Percentiles rank a stretch among this genome's conserved stretches.
These are phyloP conservation scores for Puccinia hordei DNA, from an alignment of 1,284 basidiomycete species.

Conservation along the genomic window DNA sequence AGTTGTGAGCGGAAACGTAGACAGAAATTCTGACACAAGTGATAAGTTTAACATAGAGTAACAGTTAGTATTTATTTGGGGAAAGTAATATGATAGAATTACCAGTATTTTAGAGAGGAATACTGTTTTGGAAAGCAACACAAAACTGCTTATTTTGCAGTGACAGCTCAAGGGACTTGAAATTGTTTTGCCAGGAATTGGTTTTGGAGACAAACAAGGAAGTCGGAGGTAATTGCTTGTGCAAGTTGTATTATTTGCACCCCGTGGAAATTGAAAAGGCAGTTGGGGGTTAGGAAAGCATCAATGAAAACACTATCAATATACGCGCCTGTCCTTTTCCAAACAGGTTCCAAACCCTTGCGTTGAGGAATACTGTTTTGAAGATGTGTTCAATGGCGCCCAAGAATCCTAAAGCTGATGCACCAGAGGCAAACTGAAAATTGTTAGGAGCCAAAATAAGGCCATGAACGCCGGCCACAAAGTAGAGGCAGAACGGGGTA, in stretches of 20 bases:
- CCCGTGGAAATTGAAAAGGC: background rate
- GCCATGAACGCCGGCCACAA: background rate
- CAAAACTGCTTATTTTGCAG: background rate
- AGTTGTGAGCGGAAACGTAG: no score
- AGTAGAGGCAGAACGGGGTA: background rate
- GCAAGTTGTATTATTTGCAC: background rate
- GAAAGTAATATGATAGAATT: background rate
- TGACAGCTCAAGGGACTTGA: background rate
- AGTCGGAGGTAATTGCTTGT: constrained; percentile 14
- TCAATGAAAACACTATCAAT: constrained; percentile 20
- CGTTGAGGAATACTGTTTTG: constrained; percentile 1
- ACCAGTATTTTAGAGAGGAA: background rate
- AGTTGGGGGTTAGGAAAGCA: constrained; percentile 13
- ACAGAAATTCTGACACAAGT: no score
- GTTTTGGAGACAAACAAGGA: constrained; percentile 5
- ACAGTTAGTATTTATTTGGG: background rate
- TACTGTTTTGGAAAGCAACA: background rate
- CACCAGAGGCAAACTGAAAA: background rate
- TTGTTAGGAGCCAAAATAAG: background rate
- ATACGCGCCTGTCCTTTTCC: constrained; percentile 13
- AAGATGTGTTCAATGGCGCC: background rate
- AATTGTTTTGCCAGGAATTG: background rate
- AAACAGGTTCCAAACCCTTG: constrained; percentile 16
- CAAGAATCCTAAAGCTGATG: background rate
- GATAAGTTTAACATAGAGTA: background rate